Base-by-base conservation (phyloP, 1,284 basidiomycete species). In the Rhodotorula sp. region DNA sequence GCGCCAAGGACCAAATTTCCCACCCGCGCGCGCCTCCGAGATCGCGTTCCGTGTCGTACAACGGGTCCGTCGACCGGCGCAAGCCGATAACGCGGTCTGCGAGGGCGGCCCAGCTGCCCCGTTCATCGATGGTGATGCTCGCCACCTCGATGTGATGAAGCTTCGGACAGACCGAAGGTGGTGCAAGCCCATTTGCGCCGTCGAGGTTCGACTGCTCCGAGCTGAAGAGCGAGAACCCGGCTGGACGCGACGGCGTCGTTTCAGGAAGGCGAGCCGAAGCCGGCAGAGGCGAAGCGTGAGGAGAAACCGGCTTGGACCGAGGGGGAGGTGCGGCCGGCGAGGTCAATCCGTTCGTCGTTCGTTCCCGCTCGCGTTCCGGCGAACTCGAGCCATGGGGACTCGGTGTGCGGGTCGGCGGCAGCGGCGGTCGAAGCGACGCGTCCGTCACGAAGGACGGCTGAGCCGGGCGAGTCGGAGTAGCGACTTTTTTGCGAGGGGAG, bases 51-150 rank as follows among this genome's bases (percentile, higher is more conserved):
- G 38, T 43, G 38, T 43, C 38, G 38, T 43, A 43, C 38, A 43
- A 12, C 38, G 12, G 12, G 10, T 43, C 38, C 38, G 38, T 43
- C 10, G 38, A 43, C 48, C 60, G 31, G 4, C 48, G 21, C 48
- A 50, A 19, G 48, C 48, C 48, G 31, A 31, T 31, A 31, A 38
- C 48, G 31, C 45, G 89, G 70, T 21, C 90, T 80, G 58, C 28
- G 28, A 83, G 79, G 23, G 89, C 80, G 73, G 87, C 89, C 91
- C 91, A 93, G 14, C 85, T 84, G 28, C 90, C 90, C 57, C 90
- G 84, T 72, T 91, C 89, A 76, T 86, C 89, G 19, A 69, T 38
- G 5, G 82, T 83, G 21, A 86, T 81, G 69, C 89, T 87, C 16
- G 83, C 84, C n/a, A 86, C 82, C 60, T 84, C 83, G 47, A 85